phyloP scores from a whole-genome alignment of 495 filamentous ascomycete genomes.

The Aspergillus biplanus region DNA sequence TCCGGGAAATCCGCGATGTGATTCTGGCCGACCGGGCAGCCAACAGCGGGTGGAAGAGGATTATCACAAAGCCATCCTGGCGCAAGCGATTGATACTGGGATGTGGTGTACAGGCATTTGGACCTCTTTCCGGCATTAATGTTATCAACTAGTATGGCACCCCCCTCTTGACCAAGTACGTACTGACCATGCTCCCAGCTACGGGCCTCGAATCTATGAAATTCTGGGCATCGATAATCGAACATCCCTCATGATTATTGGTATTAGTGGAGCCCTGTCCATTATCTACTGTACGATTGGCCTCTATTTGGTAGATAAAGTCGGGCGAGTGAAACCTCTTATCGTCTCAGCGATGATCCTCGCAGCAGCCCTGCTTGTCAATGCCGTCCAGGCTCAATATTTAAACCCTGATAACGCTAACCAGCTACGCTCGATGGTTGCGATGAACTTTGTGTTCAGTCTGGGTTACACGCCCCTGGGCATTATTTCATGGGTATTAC shows the following conservation, averaged over 20 bases:
- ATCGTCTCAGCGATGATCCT: conserved; percentile 19
- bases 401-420: conserved; percentile 13
- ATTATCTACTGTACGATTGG: conserved; percentile 35
- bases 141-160: conserved; percentile 43
- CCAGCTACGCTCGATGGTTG: conserved; percentile 24
- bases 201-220: conserved; percentile 56
- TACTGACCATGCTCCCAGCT: conserved; percentile 32
- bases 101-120: conserved; percentile 55
- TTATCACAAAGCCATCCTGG: conserved; percentile 52
- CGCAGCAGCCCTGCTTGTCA: conserved; percentile 17
- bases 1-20: conserved; percentile 32
- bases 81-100: conserved; percentile 54
- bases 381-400: conserved; percentile 22
- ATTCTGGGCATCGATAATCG: conserved; percentile 52
- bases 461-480: conserved; percentile 33
- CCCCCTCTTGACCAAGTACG: neutral
- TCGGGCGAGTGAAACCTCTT: conserved; percentile 25
- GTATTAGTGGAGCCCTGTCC: conserved; percentile 47
- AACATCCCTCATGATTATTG: conserved; percentile 52
- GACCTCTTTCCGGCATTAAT: conserved; percentile 56
- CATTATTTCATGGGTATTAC: conserved; percentile 50
- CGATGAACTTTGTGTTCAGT: conserved; percentile 29
- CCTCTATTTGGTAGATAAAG: conserved; percentile 19
- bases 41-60: conserved; percentile 43
- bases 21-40: conserved; percentile 25